A percentile compares a stretch with the other conserved stretches of the same genome.
Evolutionary conservation across 2,329 filamentous ascomycete species (phyloP).

Genomic region (Dothistroma septosporum): DNA sequence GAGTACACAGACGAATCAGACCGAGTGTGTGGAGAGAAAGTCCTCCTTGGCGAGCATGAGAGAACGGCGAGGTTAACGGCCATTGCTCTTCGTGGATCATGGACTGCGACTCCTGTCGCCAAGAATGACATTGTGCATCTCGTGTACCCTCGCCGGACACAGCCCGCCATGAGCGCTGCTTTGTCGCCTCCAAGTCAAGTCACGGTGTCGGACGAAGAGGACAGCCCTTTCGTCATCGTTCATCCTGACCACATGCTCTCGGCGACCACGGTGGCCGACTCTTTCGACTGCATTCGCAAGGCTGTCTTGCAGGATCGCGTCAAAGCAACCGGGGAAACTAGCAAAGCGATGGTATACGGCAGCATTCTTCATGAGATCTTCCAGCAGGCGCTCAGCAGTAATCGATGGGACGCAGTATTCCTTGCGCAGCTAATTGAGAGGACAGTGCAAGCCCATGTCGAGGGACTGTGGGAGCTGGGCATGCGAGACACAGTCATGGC

Average conservation of each 20-base stretch:
- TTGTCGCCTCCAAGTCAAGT: slow-evolving; percentile 58
- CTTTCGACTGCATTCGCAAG: slow-evolving; percentile 83
- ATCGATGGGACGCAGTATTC: slow-evolving; percentile 71
- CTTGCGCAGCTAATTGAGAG: slow-evolving; percentile 63
- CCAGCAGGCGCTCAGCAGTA: slow-evolving; percentile 79
- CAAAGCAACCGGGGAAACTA: slow-evolving; percentile 79
- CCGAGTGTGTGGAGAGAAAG: slow-evolving; percentile 57
- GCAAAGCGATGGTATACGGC: slow-evolving; percentile 80
- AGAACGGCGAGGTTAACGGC: slow-evolving; percentile 61
- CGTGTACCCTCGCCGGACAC: slow-evolving; percentile 44
- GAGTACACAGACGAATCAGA: slow-evolving; percentile 63
- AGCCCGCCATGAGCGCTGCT: slow-evolving; percentile 53
- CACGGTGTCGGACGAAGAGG: slow-evolving; percentile 67
- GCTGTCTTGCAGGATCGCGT: slow-evolving; percentile 92
- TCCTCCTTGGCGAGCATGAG: slow-evolving; percentile 78
- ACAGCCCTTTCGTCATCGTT: slow-evolving; percentile 69
- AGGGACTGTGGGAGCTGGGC: slow-evolving; percentile 84
- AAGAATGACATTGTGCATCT: slow-evolving; percentile 75
- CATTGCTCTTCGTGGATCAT: slow-evolving; percentile 77
- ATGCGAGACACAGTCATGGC: slow-evolving; percentile 65
- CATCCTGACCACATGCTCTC: slow-evolving; percentile 96
- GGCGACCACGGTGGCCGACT: slow-evolving; percentile 92
- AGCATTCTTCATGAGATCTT: slow-evolving; percentile 94
- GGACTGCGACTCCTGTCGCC: slow-evolving; percentile 76
- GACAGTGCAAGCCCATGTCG: slow-evolving; percentile 72